phyloP scores from a whole-genome alignment of 2,329 filamentous ascomycete species.

The Amauroascus verrucosus region DNA sequence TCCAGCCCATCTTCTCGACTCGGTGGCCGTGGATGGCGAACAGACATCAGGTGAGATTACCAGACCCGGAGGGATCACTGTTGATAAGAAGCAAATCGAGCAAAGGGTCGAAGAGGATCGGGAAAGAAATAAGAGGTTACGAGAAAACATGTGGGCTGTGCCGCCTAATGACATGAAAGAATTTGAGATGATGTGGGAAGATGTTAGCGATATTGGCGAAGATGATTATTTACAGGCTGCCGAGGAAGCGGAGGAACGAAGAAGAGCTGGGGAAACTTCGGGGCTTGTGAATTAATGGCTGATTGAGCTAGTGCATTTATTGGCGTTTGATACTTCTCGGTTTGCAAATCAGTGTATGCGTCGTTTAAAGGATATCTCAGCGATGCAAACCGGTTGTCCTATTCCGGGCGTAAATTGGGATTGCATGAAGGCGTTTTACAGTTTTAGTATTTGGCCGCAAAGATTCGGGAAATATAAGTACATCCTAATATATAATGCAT shows the following conservation, averaged over 20 bases:
- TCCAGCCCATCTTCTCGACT: constrained; percentile 47
- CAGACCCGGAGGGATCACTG: constrained; percentile 32
- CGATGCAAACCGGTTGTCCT: background rate
- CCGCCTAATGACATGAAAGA: constrained; percentile 57
- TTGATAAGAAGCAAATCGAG: constrained; percentile 84
- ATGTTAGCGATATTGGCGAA: constrained; percentile 74
- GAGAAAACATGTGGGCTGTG: constrained; percentile 91
- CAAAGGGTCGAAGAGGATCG: constrained; percentile 95
- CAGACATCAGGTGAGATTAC: constrained; percentile 15
- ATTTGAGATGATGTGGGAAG: constrained; percentile 73
- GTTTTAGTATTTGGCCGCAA: background rate
- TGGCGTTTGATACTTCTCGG: background rate
- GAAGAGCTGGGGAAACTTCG: constrained; percentile 34
- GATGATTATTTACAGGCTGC: constrained; percentile 69
- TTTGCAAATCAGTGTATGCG: background rate
- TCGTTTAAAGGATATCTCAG: background rate
- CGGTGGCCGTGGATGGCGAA: constrained; percentile 28
- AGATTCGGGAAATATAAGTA: background rate
- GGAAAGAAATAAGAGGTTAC: constrained; percentile 80
- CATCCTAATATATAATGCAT: background rate
- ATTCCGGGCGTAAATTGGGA: background rate
- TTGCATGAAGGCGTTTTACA: background rate
- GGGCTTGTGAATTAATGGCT: background rate
- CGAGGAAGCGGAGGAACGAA: constrained; percentile 58
- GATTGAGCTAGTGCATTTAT: background rate